Evolutionary conservation across 176 grass and related monocot species (phyloP).

Genomic region (Bonia amplexicaulis): DNA sequence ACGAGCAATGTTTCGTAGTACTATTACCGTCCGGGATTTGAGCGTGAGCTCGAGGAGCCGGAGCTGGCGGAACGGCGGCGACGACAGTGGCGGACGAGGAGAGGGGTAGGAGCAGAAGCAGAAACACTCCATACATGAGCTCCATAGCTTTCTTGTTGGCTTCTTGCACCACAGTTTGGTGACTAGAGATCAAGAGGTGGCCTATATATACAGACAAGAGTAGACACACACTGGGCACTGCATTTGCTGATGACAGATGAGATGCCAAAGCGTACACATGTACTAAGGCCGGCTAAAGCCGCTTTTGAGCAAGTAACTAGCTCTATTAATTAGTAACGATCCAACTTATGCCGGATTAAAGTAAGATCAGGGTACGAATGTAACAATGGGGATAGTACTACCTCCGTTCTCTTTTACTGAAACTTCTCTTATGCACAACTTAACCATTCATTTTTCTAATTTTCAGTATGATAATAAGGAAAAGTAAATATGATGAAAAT

Average conservation of each 20-base stretch:
- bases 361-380: background rate
- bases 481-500: too few relatives aligned
- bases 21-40: background rate
- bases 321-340: background rate
- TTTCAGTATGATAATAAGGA: too few relatives aligned
- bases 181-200: background rate
- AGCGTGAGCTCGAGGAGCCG: background rate
- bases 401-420: background rate
- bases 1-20: background rate
- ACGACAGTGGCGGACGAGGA: background rate
- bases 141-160: background rate
- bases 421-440: too few relatives aligned
- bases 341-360: background rate
- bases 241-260: background rate
- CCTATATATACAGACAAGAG: background rate
- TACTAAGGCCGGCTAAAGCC: background rate
- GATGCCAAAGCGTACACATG: background rate
- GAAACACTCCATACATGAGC: background rate
- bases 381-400: background rate
- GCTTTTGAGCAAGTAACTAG: constrained; percentile 1
- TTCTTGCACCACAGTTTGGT: background rate
- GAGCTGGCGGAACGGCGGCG: background rate
- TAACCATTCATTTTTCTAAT: too few relatives aligned
- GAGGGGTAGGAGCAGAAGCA: background rate
- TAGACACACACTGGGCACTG: background rate